phyloP scores from a whole-genome alignment of 495 filamentous ascomycete genomes.

The Endocarpon pusillum region DNA sequence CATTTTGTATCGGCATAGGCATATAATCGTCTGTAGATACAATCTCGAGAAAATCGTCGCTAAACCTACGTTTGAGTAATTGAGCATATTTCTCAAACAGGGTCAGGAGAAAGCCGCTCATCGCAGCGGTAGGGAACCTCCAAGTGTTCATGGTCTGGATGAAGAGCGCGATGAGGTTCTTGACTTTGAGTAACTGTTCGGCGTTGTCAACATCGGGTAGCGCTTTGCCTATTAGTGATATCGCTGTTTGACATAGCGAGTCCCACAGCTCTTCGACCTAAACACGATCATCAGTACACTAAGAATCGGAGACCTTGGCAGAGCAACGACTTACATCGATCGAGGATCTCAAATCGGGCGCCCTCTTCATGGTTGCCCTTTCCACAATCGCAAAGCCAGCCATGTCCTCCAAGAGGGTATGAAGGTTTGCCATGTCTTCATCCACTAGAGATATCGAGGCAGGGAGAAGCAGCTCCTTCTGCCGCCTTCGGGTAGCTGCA shows the following conservation, averaged over 20 bases:
- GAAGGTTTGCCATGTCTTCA: slow-evolving; percentile 60
- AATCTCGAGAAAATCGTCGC: slow-evolving; percentile 89
- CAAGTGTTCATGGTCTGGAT: slow-evolving; percentile 97
- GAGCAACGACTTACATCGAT: slow-evolving; percentile 48
- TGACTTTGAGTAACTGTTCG: slow-evolving; percentile 74
- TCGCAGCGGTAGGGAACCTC: slow-evolving; percentile 65
- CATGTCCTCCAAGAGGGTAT: slow-evolving; percentile 78
- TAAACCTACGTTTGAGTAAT: slow-evolving; percentile 77
- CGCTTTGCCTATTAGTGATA: slow-evolving; percentile 60
- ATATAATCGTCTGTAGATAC: slow-evolving; percentile 97
- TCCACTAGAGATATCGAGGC: slow-evolving; percentile 57
- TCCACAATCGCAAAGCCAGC: slow-evolving; percentile 95
- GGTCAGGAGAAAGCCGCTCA: slow-evolving; percentile 67
- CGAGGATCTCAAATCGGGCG: slow-evolving; percentile 61
- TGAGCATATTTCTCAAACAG: slow-evolving; percentile 89
- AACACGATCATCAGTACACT: neutral
- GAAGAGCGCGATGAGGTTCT: slow-evolving; percentile 80
- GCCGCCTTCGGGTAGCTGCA: slow-evolving; percentile 68
- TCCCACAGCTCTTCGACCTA: slow-evolving; percentile 96
- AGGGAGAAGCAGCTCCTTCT: slow-evolving; percentile 69
- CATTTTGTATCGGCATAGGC: slow-evolving; percentile 85
- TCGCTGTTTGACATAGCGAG: slow-evolving; percentile 83
- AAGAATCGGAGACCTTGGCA: neutral
- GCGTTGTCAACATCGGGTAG: slow-evolving; percentile 64
- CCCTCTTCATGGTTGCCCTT: slow-evolving; percentile 76